Percentiles rank a stretch among this genome's conserved stretches.
phyloP scores from a whole-genome alignment of 805 yeast species.

The Blastobotrys chiropterorum region DNA sequence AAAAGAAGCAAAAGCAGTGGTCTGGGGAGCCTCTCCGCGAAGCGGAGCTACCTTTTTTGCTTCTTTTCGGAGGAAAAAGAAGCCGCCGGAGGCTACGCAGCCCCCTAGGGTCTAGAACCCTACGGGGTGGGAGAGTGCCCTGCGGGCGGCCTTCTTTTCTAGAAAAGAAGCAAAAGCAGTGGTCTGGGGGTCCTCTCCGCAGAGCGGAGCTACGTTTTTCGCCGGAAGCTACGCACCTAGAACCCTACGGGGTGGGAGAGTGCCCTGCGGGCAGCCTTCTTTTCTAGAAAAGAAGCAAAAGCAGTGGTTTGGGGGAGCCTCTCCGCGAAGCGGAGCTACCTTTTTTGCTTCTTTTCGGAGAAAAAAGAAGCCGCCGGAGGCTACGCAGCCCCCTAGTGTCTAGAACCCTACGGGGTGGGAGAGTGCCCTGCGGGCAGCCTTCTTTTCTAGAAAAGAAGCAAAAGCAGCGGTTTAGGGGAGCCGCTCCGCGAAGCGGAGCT shows the following conservation, averaged over 20 bases:
- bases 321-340: not conserved
- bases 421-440: no score
- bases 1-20: not conserved
- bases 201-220: not conserved
- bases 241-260: not conserved
- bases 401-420: no score
- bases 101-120: no score
- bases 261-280: not conserved
- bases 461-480: no score
- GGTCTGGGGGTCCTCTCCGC: no score
- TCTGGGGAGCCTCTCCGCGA: not conserved
- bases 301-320: not conserved
- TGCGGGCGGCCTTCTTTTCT: not conserved
- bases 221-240: not conserved
- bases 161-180: not conserved
- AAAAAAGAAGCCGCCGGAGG: no score
- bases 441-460: no score
- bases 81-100: not conserved
- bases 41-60: not conserved
- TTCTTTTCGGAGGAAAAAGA: not conserved
- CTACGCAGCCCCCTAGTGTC: no score
- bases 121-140: not conserved
- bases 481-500: no score
- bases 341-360: no score
- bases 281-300: not conserved